Evolutionary conservation across 192 early-diverging fungal species (phyloP), one percentile per base, ranked within the genome.

Genomic region (Coemansia sp.): DNA sequence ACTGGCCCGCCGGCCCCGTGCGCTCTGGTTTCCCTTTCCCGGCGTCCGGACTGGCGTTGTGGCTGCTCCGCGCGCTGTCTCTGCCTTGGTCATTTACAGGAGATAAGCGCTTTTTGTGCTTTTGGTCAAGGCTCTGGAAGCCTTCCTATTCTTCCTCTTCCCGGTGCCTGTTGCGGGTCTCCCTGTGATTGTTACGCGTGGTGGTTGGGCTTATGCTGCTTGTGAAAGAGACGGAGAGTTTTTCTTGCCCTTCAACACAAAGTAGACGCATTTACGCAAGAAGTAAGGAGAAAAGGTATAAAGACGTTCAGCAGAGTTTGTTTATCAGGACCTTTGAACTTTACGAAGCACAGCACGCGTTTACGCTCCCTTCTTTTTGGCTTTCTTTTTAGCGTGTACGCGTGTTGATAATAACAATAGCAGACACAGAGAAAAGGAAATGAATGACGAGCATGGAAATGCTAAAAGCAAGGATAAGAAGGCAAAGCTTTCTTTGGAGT

Each of bases 61-160:
- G 29, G 49, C 56, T 52, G 56, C 64, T 30, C 39, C 56, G 29
- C 56, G 64, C 56, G 58, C 25, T 43, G 58, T 33, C 13, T 31
- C 49, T 25, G 46, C 15, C 42, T 71, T 71, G 28, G 71, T 72
- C 64, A 67, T 72, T 72, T 66, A 66, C 31, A 25, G 9, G 26
- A 15, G 9, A 33, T 30, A 31, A 33, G 16, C 7, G 39, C 39
- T 42, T 4, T 42, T 6, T 21, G 1, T 49, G 1, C 13, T 25
- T 25, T 21, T 12, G 21, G 7, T 10, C 2, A 42, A 49, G 23
- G 46, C 16, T 2, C n/a, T 45, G 18, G 5, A 45, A 18, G 13
- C 42, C 26, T 16, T 18, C 16, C 29, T 8, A 20, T 34, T 63
- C 25, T 20, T 35, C 31, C 16, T 34, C 60, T 12, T 62, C 49